phyloP scores from a whole-genome alignment of 208 protist species.

The Wallacemonas sp. region DNA sequence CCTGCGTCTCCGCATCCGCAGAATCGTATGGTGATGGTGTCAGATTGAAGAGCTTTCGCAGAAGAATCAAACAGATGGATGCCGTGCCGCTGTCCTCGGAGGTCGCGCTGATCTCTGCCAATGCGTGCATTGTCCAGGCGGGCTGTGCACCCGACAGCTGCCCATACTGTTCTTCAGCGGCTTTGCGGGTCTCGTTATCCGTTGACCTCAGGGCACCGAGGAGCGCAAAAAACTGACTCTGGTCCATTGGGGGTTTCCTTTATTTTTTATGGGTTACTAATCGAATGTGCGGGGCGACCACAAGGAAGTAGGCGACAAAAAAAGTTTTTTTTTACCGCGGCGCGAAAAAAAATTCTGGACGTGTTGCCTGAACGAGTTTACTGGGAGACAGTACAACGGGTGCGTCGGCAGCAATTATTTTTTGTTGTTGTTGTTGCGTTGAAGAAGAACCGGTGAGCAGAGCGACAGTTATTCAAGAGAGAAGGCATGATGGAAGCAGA shows the following conservation, averaged over 20 bases:
- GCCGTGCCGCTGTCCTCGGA: slow-evolving; percentile 33
- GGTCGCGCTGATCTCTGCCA: slow-evolving; percentile 54
- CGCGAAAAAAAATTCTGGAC: too few species aligned
- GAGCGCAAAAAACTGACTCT: slow-evolving; percentile 40
- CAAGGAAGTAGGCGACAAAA: background rate
- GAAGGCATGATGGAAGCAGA: too few species aligned
- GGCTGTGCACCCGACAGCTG: slow-evolving; percentile 31
- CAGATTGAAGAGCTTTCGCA: slow-evolving; percentile 71
- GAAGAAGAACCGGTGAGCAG: too few species aligned
- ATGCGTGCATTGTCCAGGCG: slow-evolving; percentile 55
- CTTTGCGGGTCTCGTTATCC: slow-evolving; percentile 69
- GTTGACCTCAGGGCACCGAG: slow-evolving; percentile 45
- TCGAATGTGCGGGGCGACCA: background rate
- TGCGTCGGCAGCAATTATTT: too few species aligned
- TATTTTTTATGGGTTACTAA: background rate
- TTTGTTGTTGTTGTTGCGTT: too few species aligned
- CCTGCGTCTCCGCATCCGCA: slow-evolving; percentile 41
- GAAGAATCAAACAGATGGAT: slow-evolving; percentile 64
- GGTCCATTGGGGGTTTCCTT: slow-evolving; percentile 34
- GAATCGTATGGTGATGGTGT: slow-evolving; percentile 45
- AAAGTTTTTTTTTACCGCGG: too few species aligned
- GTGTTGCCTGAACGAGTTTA: too few species aligned
- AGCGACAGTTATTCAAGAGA: too few species aligned
- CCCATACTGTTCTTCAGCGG: slow-evolving; percentile 75
- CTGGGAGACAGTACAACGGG: too few species aligned